Conservation (phyloP, 768 basidiomycete species). For the Russula sp. region DNA sequence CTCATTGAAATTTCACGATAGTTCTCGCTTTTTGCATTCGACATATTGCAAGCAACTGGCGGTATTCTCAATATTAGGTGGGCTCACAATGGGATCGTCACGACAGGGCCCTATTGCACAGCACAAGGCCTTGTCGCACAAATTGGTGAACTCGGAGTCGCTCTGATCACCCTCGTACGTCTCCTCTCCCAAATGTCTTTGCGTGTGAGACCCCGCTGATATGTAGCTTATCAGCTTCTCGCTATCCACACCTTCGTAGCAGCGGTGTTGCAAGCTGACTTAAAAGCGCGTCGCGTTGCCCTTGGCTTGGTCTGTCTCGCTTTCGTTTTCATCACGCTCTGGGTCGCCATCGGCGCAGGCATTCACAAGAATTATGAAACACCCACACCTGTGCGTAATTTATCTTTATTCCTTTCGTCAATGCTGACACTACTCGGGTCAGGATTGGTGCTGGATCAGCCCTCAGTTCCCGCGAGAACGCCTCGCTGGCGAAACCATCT, state of each 20-base stretch:
- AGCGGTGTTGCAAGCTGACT: slow-evolving; percentile 40
- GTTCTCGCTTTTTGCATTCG: slow-evolving; percentile 35
- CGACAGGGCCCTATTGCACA: slow-evolving; percentile 38
- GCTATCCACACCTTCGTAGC: slow-evolving; percentile 43
- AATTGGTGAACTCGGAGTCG: slow-evolving; percentile 44
- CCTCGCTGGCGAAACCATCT: slow-evolving; percentile 1
- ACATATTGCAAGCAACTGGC: slow-evolving; percentile 42
- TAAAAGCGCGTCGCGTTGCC: slow-evolving; percentile 35
- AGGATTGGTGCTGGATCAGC: slow-evolving; percentile 13
- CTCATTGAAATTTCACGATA: slow-evolving; percentile 28
- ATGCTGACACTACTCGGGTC: neutral
- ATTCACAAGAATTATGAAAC: slow-evolving; percentile 32
- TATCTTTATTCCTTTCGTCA: too few relatives aligned
- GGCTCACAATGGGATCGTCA: slow-evolving; percentile 39
- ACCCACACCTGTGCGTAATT: slow-evolving; percentile 38
- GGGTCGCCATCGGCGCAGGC: slow-evolving; percentile 38
- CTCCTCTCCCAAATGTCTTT: neutral
- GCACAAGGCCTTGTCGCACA: slow-evolving; percentile 44
- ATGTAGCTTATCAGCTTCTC: slow-evolving; percentile 32
- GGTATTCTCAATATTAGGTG: slow-evolving; percentile 41
- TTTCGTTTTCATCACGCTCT: slow-evolving; percentile 33
- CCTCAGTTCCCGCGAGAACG: neutral
- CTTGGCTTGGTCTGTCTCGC: slow-evolving; percentile 11
- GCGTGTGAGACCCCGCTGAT: slow-evolving; percentile 29
- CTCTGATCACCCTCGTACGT: slow-evolving; percentile 44